A percentile compares a stretch with the other conserved stretches of the same genome.
Evolutionary conservation across 108 stramenopile species (phyloP).

Genomic region (Fistulifera pelliculosa): DNA sequence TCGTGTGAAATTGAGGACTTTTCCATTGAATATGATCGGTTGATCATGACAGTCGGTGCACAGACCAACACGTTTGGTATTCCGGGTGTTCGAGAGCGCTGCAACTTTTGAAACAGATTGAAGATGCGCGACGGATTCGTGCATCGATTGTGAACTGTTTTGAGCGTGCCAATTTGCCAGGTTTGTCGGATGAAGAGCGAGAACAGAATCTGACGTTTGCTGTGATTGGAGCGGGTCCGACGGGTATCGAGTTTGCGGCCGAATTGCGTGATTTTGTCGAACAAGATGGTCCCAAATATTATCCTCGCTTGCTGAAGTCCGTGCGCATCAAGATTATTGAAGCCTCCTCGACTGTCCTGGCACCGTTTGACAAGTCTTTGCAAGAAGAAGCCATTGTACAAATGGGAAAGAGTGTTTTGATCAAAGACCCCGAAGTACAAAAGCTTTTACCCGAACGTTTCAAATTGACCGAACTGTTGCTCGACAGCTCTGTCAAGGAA

Average conservation of each 20-base stretch:
- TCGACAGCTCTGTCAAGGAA: slow-evolving; percentile 83
- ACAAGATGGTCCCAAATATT: slow-evolving; percentile 84
- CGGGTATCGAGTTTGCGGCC: slow-evolving; percentile 88
- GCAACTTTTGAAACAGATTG: slow-evolving; percentile 88
- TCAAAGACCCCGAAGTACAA: slow-evolving; percentile 35
- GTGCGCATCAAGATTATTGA: slow-evolving; percentile 92
- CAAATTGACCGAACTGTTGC: slow-evolving; percentile 70
- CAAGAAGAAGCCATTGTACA: slow-evolving; percentile 76
- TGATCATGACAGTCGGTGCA: slow-evolving; percentile 86
- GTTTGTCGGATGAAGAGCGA: slow-evolving; percentile 54
- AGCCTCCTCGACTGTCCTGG: slow-evolving; percentile 74
- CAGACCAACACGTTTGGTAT: slow-evolving; percentile 93
- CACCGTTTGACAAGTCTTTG: slow-evolving; percentile 83
- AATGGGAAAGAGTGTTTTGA: slow-evolving; percentile 45
- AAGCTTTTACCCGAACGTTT: slow-evolving; percentile 40
- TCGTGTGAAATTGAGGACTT: slow-evolving; percentile 84
- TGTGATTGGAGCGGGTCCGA: slow-evolving; percentile 92
- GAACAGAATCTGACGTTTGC: slow-evolving; percentile 74
- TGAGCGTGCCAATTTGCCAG: slow-evolving; percentile 89
- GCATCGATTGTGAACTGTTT: slow-evolving; percentile 89
- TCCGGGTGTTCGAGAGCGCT: slow-evolving; percentile 87
- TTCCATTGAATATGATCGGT: slow-evolving; percentile 69
- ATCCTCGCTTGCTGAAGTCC: slow-evolving; percentile 68
- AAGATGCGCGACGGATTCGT: slow-evolving; percentile 75
- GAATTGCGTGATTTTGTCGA: slow-evolving; percentile 93